Evolutionary conservation across 208 protist species (phyloP).

Genomic region (Crithidia expoeki): DNA sequence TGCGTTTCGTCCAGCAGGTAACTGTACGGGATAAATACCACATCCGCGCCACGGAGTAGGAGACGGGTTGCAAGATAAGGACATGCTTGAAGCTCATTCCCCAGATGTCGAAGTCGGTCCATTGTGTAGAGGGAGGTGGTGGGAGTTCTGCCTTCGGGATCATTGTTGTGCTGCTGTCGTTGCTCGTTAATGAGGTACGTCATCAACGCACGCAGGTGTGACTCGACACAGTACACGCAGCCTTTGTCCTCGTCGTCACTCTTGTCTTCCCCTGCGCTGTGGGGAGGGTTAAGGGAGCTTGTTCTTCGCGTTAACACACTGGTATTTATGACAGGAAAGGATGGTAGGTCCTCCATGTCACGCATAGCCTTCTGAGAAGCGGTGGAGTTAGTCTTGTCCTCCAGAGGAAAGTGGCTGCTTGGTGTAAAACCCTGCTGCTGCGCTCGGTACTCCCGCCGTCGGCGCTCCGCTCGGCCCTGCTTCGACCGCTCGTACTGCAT

Average conservation of each 20-base stretch:
- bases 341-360: slow-evolving; percentile 25
- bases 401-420: not conserved
- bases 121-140: slow-evolving; percentile 38
- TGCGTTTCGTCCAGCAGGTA: slow-evolving; percentile 74
- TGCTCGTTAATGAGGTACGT: slow-evolving; percentile 25
- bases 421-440: not conserved
- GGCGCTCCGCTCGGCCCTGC: slow-evolving; percentile 45
- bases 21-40: slow-evolving; percentile 85
- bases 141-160: no score
- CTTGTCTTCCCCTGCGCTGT: not conserved
- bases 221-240: slow-evolving; percentile 44
- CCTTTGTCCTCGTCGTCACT: slow-evolving; percentile 32
- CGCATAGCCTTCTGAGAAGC: not conserved
- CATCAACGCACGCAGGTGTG: slow-evolving; percentile 35
- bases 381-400: not conserved
- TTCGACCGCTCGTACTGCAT: slow-evolving; percentile 70
- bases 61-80: slow-evolving; percentile 79
- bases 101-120: slow-evolving; percentile 55
- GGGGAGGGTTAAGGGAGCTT: no score
- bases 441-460: slow-evolving; percentile 2
- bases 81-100: slow-evolving; percentile 64
- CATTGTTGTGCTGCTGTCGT: not conserved
- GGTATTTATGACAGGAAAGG: not conserved
- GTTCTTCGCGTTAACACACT: no score
- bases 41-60: slow-evolving; percentile 67